Conservation (phyloP, 179 eudicot species). For the Silene coronaria region DNA sequence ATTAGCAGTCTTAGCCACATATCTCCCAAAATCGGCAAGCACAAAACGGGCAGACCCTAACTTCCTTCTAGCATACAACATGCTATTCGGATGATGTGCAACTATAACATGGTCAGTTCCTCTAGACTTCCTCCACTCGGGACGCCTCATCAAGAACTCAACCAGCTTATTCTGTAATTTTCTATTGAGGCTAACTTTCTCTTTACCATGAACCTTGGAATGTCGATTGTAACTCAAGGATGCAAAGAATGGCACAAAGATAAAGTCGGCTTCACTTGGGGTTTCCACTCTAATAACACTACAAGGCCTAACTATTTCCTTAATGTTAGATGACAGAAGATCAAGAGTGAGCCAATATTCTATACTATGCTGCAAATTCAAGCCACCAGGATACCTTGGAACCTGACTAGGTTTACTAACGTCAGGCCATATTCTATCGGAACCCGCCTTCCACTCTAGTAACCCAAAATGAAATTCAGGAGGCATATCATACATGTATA, state of each 20-base stretch:
- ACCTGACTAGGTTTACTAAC: slow-evolving; percentile 37
- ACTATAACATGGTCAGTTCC: slow-evolving; percentile 80
- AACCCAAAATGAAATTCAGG: slow-evolving; percentile 82
- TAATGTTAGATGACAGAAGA: slow-evolving; percentile 61
- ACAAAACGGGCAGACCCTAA: slow-evolving; percentile 69
- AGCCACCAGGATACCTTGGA: slow-evolving; percentile 88
- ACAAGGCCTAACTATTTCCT: slow-evolving; percentile 53
- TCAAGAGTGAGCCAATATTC: slow-evolving; percentile 99
- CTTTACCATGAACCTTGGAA: slow-evolving; percentile 52
- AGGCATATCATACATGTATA: slow-evolving; percentile 90
- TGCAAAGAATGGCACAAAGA: slow-evolving; percentile 88
- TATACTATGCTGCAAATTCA: slow-evolving; percentile 84
- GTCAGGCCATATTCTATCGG: slow-evolving; percentile 64
- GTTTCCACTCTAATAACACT: slow-evolving; percentile 59
- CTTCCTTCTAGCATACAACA: slow-evolving; percentile 65
- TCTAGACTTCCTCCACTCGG: slow-evolving; percentile 66
- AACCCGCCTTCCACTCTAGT: slow-evolving; percentile 61
- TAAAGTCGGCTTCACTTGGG: slow-evolving; percentile 63
- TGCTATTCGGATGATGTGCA: slow-evolving; percentile 98
- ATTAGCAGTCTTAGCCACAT: slow-evolving; percentile 56
- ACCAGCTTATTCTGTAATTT: slow-evolving; percentile 67
- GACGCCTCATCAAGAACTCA: slow-evolving; percentile 47
- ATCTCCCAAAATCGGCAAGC: slow-evolving; percentile 98
- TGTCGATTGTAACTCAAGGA: slow-evolving; percentile 80
- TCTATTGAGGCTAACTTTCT: slow-evolving; percentile 44